These are phyloP conservation scores for Petunia hybrid DNA, from an alignment of 305 asterid species.

Conservation along the genomic window DNA sequence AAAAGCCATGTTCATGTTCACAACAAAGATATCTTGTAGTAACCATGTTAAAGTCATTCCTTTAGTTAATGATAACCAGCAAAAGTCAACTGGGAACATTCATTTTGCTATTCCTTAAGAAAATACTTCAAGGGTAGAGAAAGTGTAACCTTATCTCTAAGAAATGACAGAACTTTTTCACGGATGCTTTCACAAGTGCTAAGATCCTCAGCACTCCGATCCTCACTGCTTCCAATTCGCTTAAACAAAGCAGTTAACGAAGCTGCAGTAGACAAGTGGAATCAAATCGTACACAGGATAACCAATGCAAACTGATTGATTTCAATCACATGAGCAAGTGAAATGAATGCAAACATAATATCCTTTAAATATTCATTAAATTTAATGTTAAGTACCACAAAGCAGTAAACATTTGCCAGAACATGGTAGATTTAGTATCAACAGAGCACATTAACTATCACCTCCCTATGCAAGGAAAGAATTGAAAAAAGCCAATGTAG, in stretches of 20 bases:
- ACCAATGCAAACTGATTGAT: neutral
- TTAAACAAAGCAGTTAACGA: constrained; percentile 87
- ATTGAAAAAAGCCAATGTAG: neutral
- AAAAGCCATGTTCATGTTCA: neutral
- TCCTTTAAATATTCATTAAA: neutral
- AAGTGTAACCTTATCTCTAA: constrained; percentile 77
- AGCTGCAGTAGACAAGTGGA: constrained; percentile 61
- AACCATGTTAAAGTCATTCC: neutral
- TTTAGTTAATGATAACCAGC: constrained; percentile 7
- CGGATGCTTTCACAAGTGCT: constrained; percentile 84
- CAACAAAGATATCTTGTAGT: neutral
- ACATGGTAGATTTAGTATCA: constrained; percentile 2
- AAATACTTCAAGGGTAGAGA: constrained; percentile 26
- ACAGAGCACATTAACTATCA: neutral
- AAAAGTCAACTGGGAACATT: constrained; percentile 8
- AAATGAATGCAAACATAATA: neutral
- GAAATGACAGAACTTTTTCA: constrained; percentile 82
- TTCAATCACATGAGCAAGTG: neutral
- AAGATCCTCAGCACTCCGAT: constrained; percentile 73
- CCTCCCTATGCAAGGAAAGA: neutral
- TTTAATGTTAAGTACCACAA: neutral
- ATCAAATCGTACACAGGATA: constrained; percentile 13
- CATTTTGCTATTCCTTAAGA: constrained; percentile 22
- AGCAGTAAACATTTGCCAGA: constrained; percentile 8
- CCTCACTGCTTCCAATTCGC: constrained; percentile 85